phyloP scores from a whole-genome alignment of 192 early-diverging fungal genomes.

The Funneliformis mosseae region DNA sequence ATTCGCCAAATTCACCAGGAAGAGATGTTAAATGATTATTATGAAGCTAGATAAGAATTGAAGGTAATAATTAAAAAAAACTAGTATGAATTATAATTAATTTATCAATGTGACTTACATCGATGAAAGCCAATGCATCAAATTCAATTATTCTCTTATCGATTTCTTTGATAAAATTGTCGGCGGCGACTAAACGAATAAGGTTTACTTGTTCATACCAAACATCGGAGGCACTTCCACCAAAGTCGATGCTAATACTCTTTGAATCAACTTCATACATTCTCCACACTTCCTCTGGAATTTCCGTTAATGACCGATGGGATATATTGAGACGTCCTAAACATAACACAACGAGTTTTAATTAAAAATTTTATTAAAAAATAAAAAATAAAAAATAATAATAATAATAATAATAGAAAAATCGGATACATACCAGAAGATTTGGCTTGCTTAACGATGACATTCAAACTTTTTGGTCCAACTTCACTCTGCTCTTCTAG shows the following conservation, averaged over 20 bases:
- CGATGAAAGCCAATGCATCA: conserved; percentile 44
- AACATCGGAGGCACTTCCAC: conserved; percentile 30
- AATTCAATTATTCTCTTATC: conserved; percentile 56
- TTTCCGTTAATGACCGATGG: conserved; percentile 46
- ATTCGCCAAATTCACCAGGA: conserved; percentile 42
- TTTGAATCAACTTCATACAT: conserved; percentile 62
- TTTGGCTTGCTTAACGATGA: conserved; percentile 31
- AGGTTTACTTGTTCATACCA: conserved; percentile 60
- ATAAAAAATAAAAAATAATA: background rate
- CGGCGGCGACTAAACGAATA: conserved; percentile 52
- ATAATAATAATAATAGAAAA: background rate
- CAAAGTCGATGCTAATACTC: conserved; percentile 51
- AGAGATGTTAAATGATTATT: conserved; percentile 48
- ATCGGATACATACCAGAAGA: conserved; percentile 22
- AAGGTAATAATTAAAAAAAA: background rate
- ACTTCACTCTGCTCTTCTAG: conserved; percentile 6
- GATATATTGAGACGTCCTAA: conserved; percentile 54
- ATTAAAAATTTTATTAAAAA: background rate
- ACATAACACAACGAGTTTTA: background rate
- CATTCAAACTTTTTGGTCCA: conserved; percentile 27
- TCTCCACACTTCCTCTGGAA: conserved; percentile 56
- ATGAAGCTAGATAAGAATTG: conserved; percentile 43
- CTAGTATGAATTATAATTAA: background rate
- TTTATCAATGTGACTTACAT: conserved; percentile 46
- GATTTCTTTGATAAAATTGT: conserved; percentile 51